Base-by-base conservation (phyloP, 1,284 basidiomycete genomes). In the Apiotrichum domesticum region DNA sequence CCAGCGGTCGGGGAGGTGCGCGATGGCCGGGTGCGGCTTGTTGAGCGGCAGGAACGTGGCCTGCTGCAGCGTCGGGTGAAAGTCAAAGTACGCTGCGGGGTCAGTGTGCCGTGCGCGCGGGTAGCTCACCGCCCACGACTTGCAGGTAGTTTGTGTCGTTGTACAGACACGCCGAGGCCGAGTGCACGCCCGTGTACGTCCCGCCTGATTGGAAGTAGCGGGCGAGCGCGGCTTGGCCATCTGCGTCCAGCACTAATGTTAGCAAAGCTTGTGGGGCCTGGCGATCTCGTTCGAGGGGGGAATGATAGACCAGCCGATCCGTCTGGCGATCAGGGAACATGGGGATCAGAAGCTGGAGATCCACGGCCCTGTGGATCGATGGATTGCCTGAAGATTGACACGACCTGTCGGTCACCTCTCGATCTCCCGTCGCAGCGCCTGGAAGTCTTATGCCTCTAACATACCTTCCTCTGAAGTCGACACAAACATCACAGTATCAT, bases 131-230 rank as follows among this genome's bases (percentile, higher is more conserved):
- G 64, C 84, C 83, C 50, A 79, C 59, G 64, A 79, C 77, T 44
- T 77, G 69, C 29, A 76, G 80, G 65, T 83, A 88, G 71, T 84
- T 88, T 0, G 82, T 82, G 3, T 83, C 83, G 63, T 85, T 85
- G 54, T 81, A 80, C 11, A 89, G 75, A 49, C 82, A 83, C 53
- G 85, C 87, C 1, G 85, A 83, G 2, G 87, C 84, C 37, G 85
- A 83, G 74, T 77, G 76, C 8, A 75, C 70, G 15, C 70, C 74
- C 1, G 66, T 63, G 46, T 67, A 73, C 1, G 60, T 65, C 2
- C 76, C 76, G 46, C 74, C 74, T 0, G 79, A 72, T 67, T 87
- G 79, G 39, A 90, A 74, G 69, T 85, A 89, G 9, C 74, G 79
- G 59, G 84, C 81, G 42, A 90, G 80, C 1, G 85, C 86, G 1